Evolutionary conservation across 257 asterid genomes (phyloP).

Genomic region (Solanum phureja): DNA sequence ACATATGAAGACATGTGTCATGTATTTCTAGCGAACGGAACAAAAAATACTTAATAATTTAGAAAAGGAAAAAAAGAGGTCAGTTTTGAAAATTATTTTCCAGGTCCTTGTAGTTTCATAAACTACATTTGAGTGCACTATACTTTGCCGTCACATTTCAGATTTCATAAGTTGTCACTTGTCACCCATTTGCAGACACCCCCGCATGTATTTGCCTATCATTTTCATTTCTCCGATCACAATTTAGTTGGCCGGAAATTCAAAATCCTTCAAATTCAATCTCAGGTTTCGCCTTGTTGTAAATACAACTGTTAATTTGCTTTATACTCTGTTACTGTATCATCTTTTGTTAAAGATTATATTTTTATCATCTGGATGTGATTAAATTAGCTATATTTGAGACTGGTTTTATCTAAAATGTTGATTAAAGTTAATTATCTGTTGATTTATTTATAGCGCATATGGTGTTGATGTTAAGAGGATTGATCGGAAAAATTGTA

Average conservation of each 20-base stretch:
- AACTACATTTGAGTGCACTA: not conserved
- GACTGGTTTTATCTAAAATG: not conserved
- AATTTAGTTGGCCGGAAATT: not conserved
- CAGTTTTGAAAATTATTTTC: not conserved
- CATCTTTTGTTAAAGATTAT: not conserved
- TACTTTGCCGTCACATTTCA: not conserved
- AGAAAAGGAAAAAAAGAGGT: no score
- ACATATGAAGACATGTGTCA: not conserved
- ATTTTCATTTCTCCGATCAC: not conserved
- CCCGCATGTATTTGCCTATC: not conserved
- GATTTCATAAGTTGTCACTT: not conserved
- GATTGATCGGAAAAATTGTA: not conserved
- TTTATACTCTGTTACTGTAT: not conserved
- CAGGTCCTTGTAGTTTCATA: not conserved
- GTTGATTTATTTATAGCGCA: not conserved
- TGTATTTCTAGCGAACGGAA: not conserved
- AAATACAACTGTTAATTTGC: not conserved
- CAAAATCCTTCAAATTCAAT: not conserved
- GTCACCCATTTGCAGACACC: not conserved
- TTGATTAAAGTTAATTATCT: not conserved
- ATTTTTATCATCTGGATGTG: not conserved
- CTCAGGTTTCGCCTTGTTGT: not conserved
- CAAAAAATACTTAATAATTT: no score
- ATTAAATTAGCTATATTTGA: not conserved
- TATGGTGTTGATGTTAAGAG: not conserved